Evolutionary conservation across 352 stramenopile genomes (phyloP), one percentile per base, ranked within the genome.

Genomic region (Globisporangium okanoganense): DNA sequence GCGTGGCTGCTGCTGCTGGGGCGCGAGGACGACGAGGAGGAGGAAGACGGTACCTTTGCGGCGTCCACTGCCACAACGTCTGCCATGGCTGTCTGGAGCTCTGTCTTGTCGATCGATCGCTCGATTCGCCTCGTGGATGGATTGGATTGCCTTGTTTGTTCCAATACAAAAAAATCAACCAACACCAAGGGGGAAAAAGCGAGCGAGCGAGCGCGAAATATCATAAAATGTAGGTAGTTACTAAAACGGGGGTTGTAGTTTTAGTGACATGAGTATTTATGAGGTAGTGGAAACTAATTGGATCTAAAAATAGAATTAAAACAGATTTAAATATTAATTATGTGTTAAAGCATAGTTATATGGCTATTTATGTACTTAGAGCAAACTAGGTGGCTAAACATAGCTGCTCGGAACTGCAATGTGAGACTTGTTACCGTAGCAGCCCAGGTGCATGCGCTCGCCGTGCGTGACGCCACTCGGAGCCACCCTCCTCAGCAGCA

Each of bases 1-100:
- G 22, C 38, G 51, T 56, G 40, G n/a, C 38, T 52, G n/a, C 35
- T 27, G 49, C 63, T 38, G 16, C 45, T 47, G n/a, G 55, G 25
- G 16, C 55, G 56, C 25, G 67, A 57, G 10, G 57, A 54, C 1
- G 65, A 62, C 3, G 61, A 55, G 3, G 57, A 62, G 14, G 56
- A 61, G 3, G 56, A 63, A 0, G 49, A 45, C 35, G 72, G 59
- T 40, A 45, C 44, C 24, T 58, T 55, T 4, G 35, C 43, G 16
- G 36, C 49, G 24, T 54, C 48, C 48, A 50, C 31, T 33, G 25
- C 33, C 16, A 52, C 62, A 41, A 72, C 66, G 62, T 76, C 69
- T 41, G 69, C 69, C 69, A 76, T 76, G 14, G 13, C 6, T 33
- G 2, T 22, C 18, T 22, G 40, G 14, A 49, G 31, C 33, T 35